phyloP scores from a whole-genome alignment of 1,284 basidiomycete genomes.

The Pterula multifida region DNA sequence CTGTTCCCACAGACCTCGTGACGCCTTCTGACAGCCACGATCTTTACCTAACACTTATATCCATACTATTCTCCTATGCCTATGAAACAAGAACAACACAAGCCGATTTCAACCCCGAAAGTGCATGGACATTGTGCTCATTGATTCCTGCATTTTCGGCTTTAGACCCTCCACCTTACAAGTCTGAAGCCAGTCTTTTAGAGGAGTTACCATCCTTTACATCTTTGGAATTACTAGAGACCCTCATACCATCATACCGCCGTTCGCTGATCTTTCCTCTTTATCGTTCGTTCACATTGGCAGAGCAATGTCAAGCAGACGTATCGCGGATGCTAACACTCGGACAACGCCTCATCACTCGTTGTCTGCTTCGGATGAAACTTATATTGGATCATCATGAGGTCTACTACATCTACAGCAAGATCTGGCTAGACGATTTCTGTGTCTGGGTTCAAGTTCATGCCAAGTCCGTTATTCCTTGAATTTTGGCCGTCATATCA shows the following conservation, averaged over 20 bases:
- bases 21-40: conserved; percentile 38
- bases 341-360: conserved; percentile 48
- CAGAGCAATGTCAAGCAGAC: conserved; percentile 54
- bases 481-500: too few relatives aligned
- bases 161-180: conserved; percentile 57
- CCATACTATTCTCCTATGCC: conserved; percentile 60
- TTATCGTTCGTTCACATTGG: conserved; percentile 61
- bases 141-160: conserved; percentile 67
- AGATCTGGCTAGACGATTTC: conserved; percentile 73
- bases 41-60: conserved; percentile 56
- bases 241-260: conserved; percentile 52
- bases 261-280: conserved; percentile 64
- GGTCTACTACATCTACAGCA: conserved; percentile 73
- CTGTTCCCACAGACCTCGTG: conserved; percentile 38
- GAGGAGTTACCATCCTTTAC: conserved; percentile 16
- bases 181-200: not conserved
- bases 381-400: conserved; percentile 65
- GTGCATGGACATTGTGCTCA: conserved; percentile 67
- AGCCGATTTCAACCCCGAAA: conserved; percentile 67
- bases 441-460: conserved; percentile 59
- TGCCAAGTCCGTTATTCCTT: conserved; percentile 43
- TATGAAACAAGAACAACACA: conserved; percentile 70
- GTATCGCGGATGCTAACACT: conserved; percentile 41
- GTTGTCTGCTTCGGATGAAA: conserved; percentile 58
- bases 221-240: conserved; percentile 32